Evolutionary conservation across 208 protist species (phyloP).

Genomic region (Herpetomonas tarakana): DNA sequence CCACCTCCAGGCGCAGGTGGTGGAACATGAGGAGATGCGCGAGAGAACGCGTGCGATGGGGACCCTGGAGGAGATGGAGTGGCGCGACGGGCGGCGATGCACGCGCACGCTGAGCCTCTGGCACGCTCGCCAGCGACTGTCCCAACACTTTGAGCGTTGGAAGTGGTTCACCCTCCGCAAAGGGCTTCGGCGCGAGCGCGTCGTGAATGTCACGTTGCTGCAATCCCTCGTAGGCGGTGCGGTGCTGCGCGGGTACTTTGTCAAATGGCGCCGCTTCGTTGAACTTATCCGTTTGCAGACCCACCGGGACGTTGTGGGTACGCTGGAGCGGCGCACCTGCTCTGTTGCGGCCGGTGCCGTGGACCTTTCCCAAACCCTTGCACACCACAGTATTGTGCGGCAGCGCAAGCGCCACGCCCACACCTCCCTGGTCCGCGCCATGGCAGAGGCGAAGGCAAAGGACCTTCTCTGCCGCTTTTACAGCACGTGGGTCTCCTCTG

Average conservation of each 20-base stretch:
- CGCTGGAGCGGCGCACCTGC: neutral
- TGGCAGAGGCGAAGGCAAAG: neutral
- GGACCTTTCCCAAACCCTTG: slow-evolving; percentile 4
- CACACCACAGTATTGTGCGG: neutral
- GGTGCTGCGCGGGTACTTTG: slow-evolving; percentile 9
- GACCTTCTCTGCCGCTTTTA: slow-evolving; percentile 10
- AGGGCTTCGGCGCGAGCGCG: neutral
- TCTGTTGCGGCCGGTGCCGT: too few relatives aligned
- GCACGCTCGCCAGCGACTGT: neutral
- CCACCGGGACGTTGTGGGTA: neutral
- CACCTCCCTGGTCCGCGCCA: too few relatives aligned
- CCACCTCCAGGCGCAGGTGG: slow-evolving; percentile 18
- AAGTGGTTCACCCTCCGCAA: neutral
- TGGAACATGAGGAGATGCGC: slow-evolving; percentile 3
- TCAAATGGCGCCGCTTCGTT: slow-evolving; percentile 8
- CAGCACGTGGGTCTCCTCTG: slow-evolving; percentile 13
- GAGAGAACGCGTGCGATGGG: neutral
- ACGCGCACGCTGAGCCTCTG: slow-evolving; percentile 2
- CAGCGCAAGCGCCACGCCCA: neutral
- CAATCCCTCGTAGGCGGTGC: neutral
- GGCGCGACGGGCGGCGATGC: slow-evolving; percentile 9
- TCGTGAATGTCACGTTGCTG: neutral
- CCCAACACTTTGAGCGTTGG: neutral
- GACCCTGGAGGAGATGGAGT: slow-evolving; percentile 23
- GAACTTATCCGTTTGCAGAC: neutral